Evolutionary conservation across 768 basidiomycete genomes (phyloP).

Genomic region (Macrocybe gigantea): DNA sequence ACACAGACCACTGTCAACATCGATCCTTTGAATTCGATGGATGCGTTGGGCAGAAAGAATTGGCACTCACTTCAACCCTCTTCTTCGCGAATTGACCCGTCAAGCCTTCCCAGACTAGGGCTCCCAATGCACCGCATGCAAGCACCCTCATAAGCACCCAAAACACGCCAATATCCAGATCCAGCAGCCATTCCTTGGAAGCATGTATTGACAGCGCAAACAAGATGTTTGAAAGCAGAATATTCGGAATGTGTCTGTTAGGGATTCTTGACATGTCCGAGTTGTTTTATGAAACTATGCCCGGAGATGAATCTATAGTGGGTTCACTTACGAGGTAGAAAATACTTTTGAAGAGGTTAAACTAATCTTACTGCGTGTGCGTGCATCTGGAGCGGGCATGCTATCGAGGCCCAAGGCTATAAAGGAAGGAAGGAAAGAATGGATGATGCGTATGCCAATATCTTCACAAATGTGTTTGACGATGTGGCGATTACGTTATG

Average conservation of each 20-base stretch:
- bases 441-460: not conserved
- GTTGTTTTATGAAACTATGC: constrained; percentile 9
- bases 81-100: constrained; percentile 50
- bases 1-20: constrained; percentile 55
- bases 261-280: constrained; percentile 38
- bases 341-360: constrained; percentile 51
- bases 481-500: not conserved
- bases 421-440: constrained; percentile 1
- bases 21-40: not conserved
- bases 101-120: constrained; percentile 52
- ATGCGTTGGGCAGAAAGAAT: not conserved
- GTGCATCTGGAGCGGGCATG: constrained; percentile 64
- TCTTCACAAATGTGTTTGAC: not conserved
- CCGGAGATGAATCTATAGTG: not conserved
- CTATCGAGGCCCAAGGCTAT: constrained; percentile 5
- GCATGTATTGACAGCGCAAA: constrained; percentile 59
- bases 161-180: constrained; percentile 63
- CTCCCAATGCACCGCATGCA: constrained; percentile 64
- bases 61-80: constrained; percentile 50
- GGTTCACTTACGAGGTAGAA: constrained; percentile 42
- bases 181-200: constrained; percentile 61
- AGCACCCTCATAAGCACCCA: constrained; percentile 74
- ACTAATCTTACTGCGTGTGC: constrained; percentile 59
- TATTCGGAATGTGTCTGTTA: constrained; percentile 44
- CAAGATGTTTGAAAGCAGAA: constrained; percentile 56